Conservation (phyloP, 106 monocot species). For the Phalaenopsis equestris region DNA sequence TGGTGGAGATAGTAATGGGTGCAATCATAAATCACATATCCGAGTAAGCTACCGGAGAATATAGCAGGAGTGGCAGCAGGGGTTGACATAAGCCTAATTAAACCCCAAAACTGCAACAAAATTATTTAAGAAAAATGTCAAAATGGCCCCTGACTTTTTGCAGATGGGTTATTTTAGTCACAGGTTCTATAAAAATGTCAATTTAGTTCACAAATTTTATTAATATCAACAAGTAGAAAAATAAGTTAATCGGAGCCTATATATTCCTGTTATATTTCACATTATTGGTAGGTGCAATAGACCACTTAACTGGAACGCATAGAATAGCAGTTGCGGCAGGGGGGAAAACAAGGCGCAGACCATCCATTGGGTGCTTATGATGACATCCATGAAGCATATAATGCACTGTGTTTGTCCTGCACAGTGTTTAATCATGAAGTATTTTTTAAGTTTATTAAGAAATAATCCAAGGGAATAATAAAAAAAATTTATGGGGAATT, state of each 20-base stretch:
- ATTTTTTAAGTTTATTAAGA: background rate
- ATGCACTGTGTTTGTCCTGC: slow-evolving; percentile 83
- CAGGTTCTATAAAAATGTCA: too few relatives aligned
- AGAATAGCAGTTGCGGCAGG: slow-evolving; percentile 82
- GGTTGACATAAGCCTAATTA: slow-evolving; percentile 46
- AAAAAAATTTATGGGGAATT: too few relatives aligned
- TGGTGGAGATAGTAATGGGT: slow-evolving; percentile 91
- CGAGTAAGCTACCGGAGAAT: slow-evolving; percentile 72
- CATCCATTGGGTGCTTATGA: slow-evolving; percentile 96
- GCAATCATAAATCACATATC: slow-evolving; percentile 91
- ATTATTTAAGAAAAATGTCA: too few relatives aligned
- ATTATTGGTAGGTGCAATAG: background rate
- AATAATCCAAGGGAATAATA: too few relatives aligned
- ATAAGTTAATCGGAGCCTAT: background rate
- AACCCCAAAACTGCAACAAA: slow-evolving; percentile 48
- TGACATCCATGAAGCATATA: slow-evolving; percentile 96
- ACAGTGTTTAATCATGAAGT: slow-evolving; percentile 4
- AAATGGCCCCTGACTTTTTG: too few relatives aligned
- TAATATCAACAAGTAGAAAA: too few relatives aligned
- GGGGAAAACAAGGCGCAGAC: slow-evolving; percentile 87
- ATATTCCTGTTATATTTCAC: background rate
- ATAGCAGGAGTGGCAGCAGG: slow-evolving; percentile 52
- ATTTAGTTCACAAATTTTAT: too few relatives aligned
- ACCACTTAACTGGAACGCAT: slow-evolving; percentile 45
- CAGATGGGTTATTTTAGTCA: too few relatives aligned